Evolutionary conservation across 2,329 filamentous ascomycete species (phyloP), one percentile per base, ranked within the genome.

Genomic region (Didymella segeticola): DNA sequence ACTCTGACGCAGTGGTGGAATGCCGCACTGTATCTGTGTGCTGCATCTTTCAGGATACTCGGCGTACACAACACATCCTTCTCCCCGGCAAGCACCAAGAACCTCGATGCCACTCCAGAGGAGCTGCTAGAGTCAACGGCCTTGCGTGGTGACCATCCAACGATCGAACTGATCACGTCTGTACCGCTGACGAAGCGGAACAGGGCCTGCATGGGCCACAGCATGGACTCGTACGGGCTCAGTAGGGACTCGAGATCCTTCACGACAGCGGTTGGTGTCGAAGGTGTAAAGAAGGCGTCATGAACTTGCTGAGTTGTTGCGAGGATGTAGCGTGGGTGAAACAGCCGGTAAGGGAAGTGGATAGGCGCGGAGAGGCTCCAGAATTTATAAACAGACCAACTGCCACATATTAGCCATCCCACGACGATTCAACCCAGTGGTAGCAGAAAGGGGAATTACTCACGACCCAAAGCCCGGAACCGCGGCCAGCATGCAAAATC

Each of bases 121-220:
- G 36, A 14, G 22, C 42, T 17, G 33, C 17, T 7, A 20, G 68
- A 7, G 53, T 4, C 33, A 66, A 68, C 1, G 77, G 15, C 3
- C 22, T 78, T 4, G 71, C 72, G 59, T 79, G 9, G 80, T 68
- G 31, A 45, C 68, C 70, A 74, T 14, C 63, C 56, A 4, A 51
- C 58, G 36, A 76, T 71, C 3, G 72, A 76, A 7, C 54, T 57
- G 2, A 83, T 53, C 2, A 84, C 68, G 14, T 71, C 75, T 29
- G 68, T 53, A 1, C 75, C 73, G 12, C 76, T 73, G 9, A 78
- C 73, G 57, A 83, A 82, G 2, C 61, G 52, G 2, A 73, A 68
- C 53, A 82, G 73, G 72, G 83, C 80, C 45, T 79, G 78, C 29
- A 81, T 50, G 0, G 81, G 78, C 82, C 82, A 85, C 26, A 77